Percentiles rank a stretch among this genome's conserved stretches.
phyloP scores from a whole-genome alignment of 2,329 filamentous ascomycete species.

The Lecanicillium sp. region DNA sequence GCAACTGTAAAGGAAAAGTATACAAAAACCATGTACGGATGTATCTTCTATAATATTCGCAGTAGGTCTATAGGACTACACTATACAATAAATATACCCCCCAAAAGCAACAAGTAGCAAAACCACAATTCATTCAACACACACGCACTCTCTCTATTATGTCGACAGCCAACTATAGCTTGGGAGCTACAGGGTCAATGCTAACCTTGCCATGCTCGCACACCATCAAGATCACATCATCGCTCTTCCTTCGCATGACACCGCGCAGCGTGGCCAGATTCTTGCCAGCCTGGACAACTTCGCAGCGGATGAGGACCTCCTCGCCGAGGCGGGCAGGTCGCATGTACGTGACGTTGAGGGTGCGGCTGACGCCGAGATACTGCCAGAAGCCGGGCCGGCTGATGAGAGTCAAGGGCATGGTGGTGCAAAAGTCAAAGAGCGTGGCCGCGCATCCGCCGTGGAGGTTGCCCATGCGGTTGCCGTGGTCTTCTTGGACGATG shows the following conservation, averaged over 20 bases:
- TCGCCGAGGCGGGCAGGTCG: slow-evolving; percentile 47
- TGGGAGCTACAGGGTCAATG: slow-evolving; percentile 36
- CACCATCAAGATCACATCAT: slow-evolving; percentile 43
- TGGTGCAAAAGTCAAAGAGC: slow-evolving; percentile 59
- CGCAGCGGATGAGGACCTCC: slow-evolving; percentile 44
- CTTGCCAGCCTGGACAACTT: slow-evolving; percentile 49
- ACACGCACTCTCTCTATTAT: no score
- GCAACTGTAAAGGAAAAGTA: no score
- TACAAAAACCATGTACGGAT: no score
- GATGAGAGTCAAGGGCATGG: slow-evolving; percentile 46
- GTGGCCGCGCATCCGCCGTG: slow-evolving; percentile 58
- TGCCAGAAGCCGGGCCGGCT: slow-evolving; percentile 53
- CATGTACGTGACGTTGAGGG: slow-evolving; percentile 59
- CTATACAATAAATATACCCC: not conserved
- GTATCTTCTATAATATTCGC: no score
- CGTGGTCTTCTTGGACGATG: slow-evolving; percentile 40
- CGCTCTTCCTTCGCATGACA: slow-evolving; percentile 43
- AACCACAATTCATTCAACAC: no score
- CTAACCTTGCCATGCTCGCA: slow-evolving; percentile 61
- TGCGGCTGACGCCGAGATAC: slow-evolving; percentile 55
- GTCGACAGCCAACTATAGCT: no score
- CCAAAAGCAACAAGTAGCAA: no score
- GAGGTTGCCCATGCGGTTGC: slow-evolving; percentile 45
- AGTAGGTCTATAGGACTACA: not conserved
- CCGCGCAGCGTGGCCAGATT: slow-evolving; percentile 44